Evolutionary conservation across 2,329 filamentous ascomycete genomes (phyloP).

Genomic region (Xylaria arbuscula): DNA sequence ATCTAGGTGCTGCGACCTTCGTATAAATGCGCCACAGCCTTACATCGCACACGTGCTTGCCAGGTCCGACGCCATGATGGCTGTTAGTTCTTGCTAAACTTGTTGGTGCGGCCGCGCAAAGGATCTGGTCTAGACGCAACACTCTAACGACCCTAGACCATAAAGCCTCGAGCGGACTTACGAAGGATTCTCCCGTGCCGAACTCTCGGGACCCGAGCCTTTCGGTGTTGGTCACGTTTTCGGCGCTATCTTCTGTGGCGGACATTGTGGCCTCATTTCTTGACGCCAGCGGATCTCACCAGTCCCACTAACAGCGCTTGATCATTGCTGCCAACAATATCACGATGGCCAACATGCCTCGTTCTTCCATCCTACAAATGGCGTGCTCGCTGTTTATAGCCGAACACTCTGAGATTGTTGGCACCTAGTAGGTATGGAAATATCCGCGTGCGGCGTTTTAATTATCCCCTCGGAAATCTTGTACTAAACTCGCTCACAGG

Average conservation of each 20-base stretch:
- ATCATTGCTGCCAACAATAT: conserved; percentile 6
- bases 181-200: conserved; percentile 11
- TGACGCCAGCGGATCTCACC: neutral
- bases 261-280: neutral
- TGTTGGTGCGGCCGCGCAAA: neutral
- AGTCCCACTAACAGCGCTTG: conserved; percentile 5
- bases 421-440: conserved; percentile 7
- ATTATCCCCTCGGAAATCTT: neutral
- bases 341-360: conserved; percentile 3
- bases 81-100: conserved; percentile 21
- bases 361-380: conserved; percentile 2
- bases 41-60: conserved; percentile 17
- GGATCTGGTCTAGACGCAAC: conserved; percentile 3
- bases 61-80: conserved; percentile 2
- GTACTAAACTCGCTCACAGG: neutral
- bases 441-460: conserved; percentile 8
- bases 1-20: conserved; percentile 20
- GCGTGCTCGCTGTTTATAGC: neutral
- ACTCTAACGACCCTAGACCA: neutral
- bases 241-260: neutral
- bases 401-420: conserved; percentile 9
- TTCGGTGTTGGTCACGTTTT: conserved; percentile 3
- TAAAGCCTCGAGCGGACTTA: conserved; percentile 1
- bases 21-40: conserved; percentile 27
- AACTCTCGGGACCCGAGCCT: conserved; percentile 13